Conservation (phyloP, 2,329 filamentous ascomycete genomes). For the Pseudogymnoascus pannorum region DNA sequence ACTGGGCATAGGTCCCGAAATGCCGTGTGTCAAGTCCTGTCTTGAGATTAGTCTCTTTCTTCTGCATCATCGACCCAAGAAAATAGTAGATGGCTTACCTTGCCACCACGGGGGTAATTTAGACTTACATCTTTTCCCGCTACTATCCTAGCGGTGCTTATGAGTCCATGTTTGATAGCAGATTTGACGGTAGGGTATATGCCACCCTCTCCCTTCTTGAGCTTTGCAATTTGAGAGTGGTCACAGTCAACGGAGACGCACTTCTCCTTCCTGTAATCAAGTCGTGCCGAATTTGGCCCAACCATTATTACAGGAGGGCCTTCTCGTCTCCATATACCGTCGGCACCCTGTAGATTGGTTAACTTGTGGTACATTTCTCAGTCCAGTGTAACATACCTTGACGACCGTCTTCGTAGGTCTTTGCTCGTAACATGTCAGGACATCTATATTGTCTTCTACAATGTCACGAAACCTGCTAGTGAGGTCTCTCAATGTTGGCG, state of each 20-base stretch:
- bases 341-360: background rate
- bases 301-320: conserved; percentile 16
- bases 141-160: conserved; percentile 7
- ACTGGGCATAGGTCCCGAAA: background rate
- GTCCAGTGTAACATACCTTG: conserved; percentile 3
- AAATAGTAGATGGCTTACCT: background rate
- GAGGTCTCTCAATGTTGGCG: conserved; percentile 15
- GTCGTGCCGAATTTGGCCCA: conserved; percentile 11
- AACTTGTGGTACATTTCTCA: background rate
- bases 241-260: conserved; percentile 14
- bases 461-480: conserved; percentile 17
- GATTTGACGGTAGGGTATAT: conserved; percentile 9
- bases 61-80: too few species aligned
- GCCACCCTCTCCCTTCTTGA: conserved; percentile 10
- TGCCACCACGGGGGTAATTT: background rate
- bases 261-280: conserved; percentile 13
- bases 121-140: background rate
- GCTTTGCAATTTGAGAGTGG: conserved; percentile 18
- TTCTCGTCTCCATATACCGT: conserved; percentile 18
- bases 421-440: conserved; percentile 20
- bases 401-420: conserved; percentile 17
- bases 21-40: background rate
- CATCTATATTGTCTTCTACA: conserved; percentile 13
- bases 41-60: background rate
- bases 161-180: background rate